These are phyloP conservation scores for Yamadazyma dendronema DNA, from an alignment of 1,139 yeast species.

Conservation along the genomic window DNA sequence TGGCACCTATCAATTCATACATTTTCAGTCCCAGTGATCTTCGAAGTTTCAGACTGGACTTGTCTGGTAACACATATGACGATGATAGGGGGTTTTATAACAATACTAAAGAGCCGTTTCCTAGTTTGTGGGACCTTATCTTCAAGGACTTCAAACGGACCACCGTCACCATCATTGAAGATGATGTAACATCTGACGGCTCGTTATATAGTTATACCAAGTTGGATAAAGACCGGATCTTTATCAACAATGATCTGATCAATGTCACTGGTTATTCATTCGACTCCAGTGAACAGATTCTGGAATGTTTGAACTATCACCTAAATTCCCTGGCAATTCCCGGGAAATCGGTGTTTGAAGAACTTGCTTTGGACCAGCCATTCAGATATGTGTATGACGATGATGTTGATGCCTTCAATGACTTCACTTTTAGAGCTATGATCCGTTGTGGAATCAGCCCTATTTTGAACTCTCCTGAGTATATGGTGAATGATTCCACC, in stretches of 20 bases:
- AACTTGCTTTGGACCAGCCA: constrained; percentile 19
- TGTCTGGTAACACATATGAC: constrained; percentile 1
- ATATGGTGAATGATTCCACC: constrained; percentile 19
- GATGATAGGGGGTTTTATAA: constrained; percentile 19
- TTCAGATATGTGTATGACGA: constrained; percentile 44
- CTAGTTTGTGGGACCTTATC: constrained; percentile 46
- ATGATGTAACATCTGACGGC: constrained; percentile 17
- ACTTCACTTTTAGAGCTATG: constrained; percentile 28
- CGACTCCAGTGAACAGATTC: constrained; percentile 1
- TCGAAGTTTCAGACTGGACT: constrained; percentile 4
- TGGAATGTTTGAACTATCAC: constrained; percentile 8
- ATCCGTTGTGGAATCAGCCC: constrained; percentile 62
- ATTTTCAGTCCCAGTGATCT: constrained; percentile 30
- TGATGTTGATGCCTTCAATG: constrained; percentile 28
- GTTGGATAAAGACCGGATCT: constrained; percentile 22
- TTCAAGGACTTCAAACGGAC: constrained; percentile 41
- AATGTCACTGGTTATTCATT: constrained; percentile 8
- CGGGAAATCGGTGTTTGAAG: constrained; percentile 12
- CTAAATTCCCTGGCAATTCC: constrained; percentile 2
- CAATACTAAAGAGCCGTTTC: constrained; percentile 25
- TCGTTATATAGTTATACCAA: constrained; percentile 13
- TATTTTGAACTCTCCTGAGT: constrained; percentile 42
- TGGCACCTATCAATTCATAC: constrained; percentile 19
- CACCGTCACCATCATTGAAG: constrained; percentile 30
- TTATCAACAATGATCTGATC: constrained; percentile 17